phyloP scores from a whole-genome alignment of 2,329 filamentous ascomycete genomes.

The Tolypocladium tundrense region DNA sequence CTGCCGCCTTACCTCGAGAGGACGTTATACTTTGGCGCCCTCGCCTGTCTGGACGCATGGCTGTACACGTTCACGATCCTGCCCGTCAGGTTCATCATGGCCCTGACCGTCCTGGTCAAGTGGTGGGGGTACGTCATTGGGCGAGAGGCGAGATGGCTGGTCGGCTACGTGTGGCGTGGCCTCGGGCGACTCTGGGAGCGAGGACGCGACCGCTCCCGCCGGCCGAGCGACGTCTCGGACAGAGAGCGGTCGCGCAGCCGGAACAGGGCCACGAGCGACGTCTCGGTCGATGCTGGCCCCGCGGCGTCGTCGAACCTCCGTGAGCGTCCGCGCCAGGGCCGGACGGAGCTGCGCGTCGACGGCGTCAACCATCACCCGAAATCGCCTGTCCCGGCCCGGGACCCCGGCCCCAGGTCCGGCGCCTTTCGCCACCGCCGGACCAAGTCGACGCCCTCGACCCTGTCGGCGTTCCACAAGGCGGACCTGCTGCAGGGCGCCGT shows the following conservation, averaged over 20 bases:
- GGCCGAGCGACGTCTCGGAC: slow-evolving; percentile 22
- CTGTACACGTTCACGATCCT: slow-evolving; percentile 94
- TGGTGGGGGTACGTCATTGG: slow-evolving; percentile 69
- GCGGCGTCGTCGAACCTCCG: slow-evolving; percentile 1
- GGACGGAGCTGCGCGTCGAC: background rate
- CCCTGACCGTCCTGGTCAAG: slow-evolving; percentile 60
- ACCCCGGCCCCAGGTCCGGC: slow-evolving; percentile 19
- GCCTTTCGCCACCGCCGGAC: slow-evolving; percentile 56
- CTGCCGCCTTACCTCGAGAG: slow-evolving; percentile 75
- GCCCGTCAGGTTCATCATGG: slow-evolving; percentile 77
- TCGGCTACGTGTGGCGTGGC: slow-evolving; percentile 69
- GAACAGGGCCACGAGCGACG: slow-evolving; percentile 22
- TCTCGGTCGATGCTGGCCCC: slow-evolving; percentile 8
- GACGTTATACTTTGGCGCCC: slow-evolving; percentile 74
- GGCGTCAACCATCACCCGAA: slow-evolving; percentile 3
- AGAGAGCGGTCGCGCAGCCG: slow-evolving; percentile 27
- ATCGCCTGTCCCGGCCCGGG: slow-evolving; percentile 10
- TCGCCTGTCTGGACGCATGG: slow-evolving; percentile 93
- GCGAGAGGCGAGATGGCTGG: slow-evolving; percentile 63
- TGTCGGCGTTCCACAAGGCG: slow-evolving; percentile 86
- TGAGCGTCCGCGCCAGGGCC: slow-evolving; percentile 1
- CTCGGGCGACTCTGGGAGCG: slow-evolving; percentile 67
- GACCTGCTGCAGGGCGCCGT: slow-evolving; percentile 86
- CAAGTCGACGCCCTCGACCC: slow-evolving; percentile 73
- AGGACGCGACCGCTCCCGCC: slow-evolving; percentile 32